Evolutionary conservation across 176 grass and related monocot species (phyloP).

Genomic region (Carex kokanica): DNA sequence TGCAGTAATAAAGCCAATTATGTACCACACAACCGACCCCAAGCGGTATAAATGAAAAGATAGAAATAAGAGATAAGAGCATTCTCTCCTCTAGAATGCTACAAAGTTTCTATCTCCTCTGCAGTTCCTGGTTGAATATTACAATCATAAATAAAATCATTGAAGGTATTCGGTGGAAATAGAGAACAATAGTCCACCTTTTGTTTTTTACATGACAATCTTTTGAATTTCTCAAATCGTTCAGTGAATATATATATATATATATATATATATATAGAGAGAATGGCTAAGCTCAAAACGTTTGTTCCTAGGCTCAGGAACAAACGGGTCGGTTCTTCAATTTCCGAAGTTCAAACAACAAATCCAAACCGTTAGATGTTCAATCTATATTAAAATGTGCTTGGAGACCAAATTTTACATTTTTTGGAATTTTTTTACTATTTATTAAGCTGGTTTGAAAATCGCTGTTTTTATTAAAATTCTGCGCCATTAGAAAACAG

Average conservation of each 20-base stretch:
- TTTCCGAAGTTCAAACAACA: too few relatives aligned
- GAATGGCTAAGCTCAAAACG: too few relatives aligned
- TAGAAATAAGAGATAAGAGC: not conserved
- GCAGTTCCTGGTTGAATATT: not conserved
- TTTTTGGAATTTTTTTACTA: too few relatives aligned
- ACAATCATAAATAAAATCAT: not conserved
- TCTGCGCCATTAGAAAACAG: too few relatives aligned
- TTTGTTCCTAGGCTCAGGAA: too few relatives aligned
- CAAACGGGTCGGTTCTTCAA: too few relatives aligned
- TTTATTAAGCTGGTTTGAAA: too few relatives aligned
- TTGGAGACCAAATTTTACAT: too few relatives aligned
- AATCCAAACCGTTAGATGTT: too few relatives aligned
- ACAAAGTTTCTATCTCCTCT: not conserved
- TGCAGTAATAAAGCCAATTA: conserved; percentile 22
- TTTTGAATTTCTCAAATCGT: not conserved
- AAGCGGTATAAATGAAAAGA: conserved; percentile 2
- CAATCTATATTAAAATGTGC: too few relatives aligned
- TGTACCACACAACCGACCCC: conserved; percentile 26
- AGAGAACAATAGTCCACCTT: not conserved
- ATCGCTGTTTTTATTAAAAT: too few relatives aligned
- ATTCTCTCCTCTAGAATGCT: conserved; percentile 1
- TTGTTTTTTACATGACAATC: not conserved
- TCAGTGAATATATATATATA: not conserved
- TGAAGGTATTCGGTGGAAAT: not conserved
- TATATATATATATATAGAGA: not conserved